Base-by-base conservation (phyloP, 768 basidiomycete species). In the Amanita pallidorosea region DNA sequence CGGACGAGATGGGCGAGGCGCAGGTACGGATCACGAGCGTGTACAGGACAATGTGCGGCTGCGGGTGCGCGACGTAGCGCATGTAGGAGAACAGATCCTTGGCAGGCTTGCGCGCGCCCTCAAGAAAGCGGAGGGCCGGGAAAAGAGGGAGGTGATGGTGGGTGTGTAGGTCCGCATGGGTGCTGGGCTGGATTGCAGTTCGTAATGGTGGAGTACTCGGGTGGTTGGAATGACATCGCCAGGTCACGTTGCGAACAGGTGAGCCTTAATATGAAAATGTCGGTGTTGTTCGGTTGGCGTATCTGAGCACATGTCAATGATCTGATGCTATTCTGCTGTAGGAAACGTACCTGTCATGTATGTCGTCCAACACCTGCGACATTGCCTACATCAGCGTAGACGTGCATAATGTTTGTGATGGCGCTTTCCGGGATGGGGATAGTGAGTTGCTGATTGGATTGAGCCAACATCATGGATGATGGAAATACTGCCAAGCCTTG, bases 71-170 rank as follows among this genome's bases (percentile, higher is more conserved):
- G 12, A 89, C 88, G 54, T 96, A 93, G 42, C 95, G 88, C 88
- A 96, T 94, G 65, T 99, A 94, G 2, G 87, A 72, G 64, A 90
- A 97, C 36, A 97, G 76, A 60, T 98, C 90, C 90, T n/a, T n/a
- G n/a, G n/a, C 91, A 96, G 2, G 88, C 94, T 54, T 89, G 83
- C 0, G 88, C 85, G 29, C 76, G 77, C 2, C 77, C 78, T 1
- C n/a, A n/a, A n/a, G n/a, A 73, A 57, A 3, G 77, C 67, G 25
- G 70, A 74, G 7, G 68, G 70, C 23, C 70, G 68, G 38, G 70
- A 70, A 57, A 77, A 78, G 31, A 82, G 81, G 41, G 72, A 64
- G 5, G 70, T 68, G 53, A 95, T 85, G 43, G 83, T 66, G 18
- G 78, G 70, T 7, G 80, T 81, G 65, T 97, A 96, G 0, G 86